Evolutionary conservation across 139 green algal genomes (phyloP), one percentile per base, ranked within the genome.

Genomic region (Chlamydomonas asymmetrica): DNA sequence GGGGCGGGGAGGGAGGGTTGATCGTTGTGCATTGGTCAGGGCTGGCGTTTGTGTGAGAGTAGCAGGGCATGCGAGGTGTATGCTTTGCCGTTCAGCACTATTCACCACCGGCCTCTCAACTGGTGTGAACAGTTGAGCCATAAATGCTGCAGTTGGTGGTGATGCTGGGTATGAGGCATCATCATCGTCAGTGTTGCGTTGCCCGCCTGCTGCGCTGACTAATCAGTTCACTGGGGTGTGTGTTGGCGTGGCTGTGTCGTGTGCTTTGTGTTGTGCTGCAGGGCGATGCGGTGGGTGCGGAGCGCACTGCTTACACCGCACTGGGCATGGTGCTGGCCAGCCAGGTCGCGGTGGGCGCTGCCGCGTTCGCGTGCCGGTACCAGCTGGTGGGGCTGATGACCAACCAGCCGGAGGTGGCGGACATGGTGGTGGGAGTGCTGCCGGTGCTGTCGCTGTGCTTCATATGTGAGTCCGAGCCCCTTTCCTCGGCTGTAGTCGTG

Each of bases 381-480:
- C 45, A 60, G 29, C 37, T 79, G 57, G 57, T 83, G 57, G 48
- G 56, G 31, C 65, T 83, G 1, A 75, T 83, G 71, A 79, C 71
- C 4, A 57, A 31, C 29, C 40, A 72, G 10, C 1, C 35, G 6
- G 78, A 76, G 3, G 71, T 79, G 54, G 40, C 76, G 45, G 32
- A 69, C 34, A 64, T 83, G 52, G 43, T 65, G 41, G 9, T 61
- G 22, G 18, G 41, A n/a, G 76, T 82, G 34, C 27, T 83, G 78
- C 78, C 78, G 1, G 66, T 79, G 56, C 78, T 83, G 35, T 57
- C 78, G 16, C 27, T 59, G 27, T 83, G 78, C 65, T 83, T 79
- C 59, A n/a, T 83, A 1, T 76, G 70, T 76, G 57, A 67, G 70
- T 76, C 8, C 37, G 20, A 3, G 6, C 25, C 38, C 1, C 2